Evolutionary conservation across 805 yeast genomes (phyloP), one percentile per base, ranked within the genome.

Genomic region (Wickerhamiella nectarea): DNA sequence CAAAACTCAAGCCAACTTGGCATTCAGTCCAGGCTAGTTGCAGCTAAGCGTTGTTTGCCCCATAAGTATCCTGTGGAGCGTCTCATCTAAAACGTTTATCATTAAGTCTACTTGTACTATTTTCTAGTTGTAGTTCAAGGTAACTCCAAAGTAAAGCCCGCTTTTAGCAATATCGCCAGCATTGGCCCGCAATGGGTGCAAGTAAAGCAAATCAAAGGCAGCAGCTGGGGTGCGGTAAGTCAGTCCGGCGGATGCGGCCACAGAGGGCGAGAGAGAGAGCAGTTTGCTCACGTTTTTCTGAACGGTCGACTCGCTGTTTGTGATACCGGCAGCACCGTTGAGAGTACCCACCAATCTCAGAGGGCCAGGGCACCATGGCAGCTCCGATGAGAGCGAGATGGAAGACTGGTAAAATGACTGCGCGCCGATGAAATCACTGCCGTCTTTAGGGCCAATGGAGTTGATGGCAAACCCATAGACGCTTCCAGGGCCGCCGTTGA

Each of bases 401-500:
- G 79, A 76, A 25, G 74, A 64, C 36, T 75, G 67, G 47, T 71
- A 60, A 57, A 68, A 82, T 1, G 72, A 65, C 53, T 74, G 72
- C 18, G 89, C 94, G 20, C 94, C 94, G 17, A 75, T 50, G 11
- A 73, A 64, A 54, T 75, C 77, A 8, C 62, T 61, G 18, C 65
- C 64, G 45, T 72, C 73, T 6, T 34, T 39, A 3, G 78, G 75
- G 18, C 89, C 85, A 29, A 82, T 58, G 1, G 83, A 74, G 65
- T 78, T 78, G 44, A 68, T 65, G 36, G 70, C 66, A 55, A 78
- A 81, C 1, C 87, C 84, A 50, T 76, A 67, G 29, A 84, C 72
- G 44, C 75, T 75, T 46, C 74, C 70, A 26, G 74, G 69, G 0
- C 94, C 94, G 15, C 94, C 91, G 38, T 80, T 66, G 55, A 78